These are phyloP conservation scores for Tolypocladium inflatum DNA, from an alignment of 2,329 filamentous ascomycete genomes.

Conservation along the genomic window DNA sequence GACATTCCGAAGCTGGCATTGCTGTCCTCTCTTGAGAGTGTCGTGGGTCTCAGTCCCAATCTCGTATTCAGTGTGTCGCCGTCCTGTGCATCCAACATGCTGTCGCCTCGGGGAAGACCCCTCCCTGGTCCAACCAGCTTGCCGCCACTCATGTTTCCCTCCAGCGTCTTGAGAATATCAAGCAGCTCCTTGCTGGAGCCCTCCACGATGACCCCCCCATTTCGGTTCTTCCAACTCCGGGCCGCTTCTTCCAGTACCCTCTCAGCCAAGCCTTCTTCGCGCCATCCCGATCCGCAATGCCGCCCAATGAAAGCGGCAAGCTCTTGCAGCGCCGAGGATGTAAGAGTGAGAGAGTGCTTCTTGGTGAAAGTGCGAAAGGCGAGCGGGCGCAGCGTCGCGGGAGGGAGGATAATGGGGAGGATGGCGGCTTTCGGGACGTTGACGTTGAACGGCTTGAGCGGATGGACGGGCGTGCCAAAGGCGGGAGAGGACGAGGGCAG, in stretches of 20 bases:
- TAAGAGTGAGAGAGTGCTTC: conserved; percentile 90
- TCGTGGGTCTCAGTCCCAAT: conserved; percentile 38
- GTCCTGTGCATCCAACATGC: conserved; percentile 49
- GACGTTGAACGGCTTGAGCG: conserved; percentile 55
- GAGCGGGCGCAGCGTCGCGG: conserved; percentile 75
- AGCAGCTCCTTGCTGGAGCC: conserved; percentile 68
- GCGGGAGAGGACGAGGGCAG: conserved; percentile 84
- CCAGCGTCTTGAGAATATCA: conserved; percentile 72
- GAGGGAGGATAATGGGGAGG: conserved; percentile 80
- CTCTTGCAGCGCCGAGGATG: conserved; percentile 74
- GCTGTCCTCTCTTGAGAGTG: conserved; percentile 47
- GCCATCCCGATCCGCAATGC: conserved; percentile 92
- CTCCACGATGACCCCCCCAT: conserved; percentile 85
- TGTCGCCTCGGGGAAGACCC: conserved; percentile 47
- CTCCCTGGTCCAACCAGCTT: conserved; percentile 45
- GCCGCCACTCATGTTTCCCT: conserved; percentile 85
- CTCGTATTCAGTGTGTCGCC: conserved; percentile 44
- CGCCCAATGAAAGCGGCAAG: conserved; percentile 85
- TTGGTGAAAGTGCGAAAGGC: conserved; percentile 96
- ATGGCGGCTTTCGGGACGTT: conserved; percentile 52
- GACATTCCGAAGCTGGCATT: conserved; percentile 57
- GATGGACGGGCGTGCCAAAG: conserved; percentile 79
- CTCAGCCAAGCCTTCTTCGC: conserved; percentile 89
- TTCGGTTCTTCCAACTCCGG: conserved; percentile 81
- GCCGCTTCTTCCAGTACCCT: conserved; percentile 87